phyloP scores from a whole-genome alignment of 306 rosid species.

The Trifolium subterraneum region DNA sequence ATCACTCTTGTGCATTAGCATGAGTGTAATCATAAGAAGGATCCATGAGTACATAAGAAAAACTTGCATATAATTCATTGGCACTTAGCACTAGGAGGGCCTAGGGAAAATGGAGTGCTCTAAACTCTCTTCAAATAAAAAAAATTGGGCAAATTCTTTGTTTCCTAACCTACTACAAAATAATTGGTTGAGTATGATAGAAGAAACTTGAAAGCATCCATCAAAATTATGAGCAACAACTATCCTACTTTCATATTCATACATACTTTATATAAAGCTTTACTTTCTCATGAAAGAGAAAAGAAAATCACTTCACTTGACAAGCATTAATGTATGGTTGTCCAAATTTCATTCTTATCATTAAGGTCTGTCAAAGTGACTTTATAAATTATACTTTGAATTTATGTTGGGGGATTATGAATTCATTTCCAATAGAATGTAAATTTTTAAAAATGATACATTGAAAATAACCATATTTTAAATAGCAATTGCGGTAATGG shows the following conservation, averaged over 20 bases:
- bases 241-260: neutral
- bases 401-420: neutral
- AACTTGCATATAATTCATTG: too few species aligned
- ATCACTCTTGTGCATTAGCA: too few species aligned
- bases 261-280: slow-evolving; percentile 25
- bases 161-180: neutral
- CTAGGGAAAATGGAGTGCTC: too few species aligned
- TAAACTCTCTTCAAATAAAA: too few species aligned
- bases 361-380: neutral
- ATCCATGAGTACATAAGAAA: too few species aligned
- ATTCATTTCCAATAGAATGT: neutral
- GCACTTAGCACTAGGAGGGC: too few species aligned
- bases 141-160: neutral
- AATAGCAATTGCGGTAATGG: too few species aligned
- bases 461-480: neutral
- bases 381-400: neutral
- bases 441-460: neutral
- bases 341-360: neutral
- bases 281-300: slow-evolving; percentile 37
- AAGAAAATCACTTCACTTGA: slow-evolving; percentile 26
- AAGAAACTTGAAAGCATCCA: slow-evolving; percentile 37
- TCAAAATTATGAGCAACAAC: slow-evolving; percentile 26
- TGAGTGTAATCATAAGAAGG: too few species aligned
- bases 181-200: slow-evolving; percentile 22
- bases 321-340: slow-evolving; percentile 1